A percentile compares a stretch with the other conserved stretches of the same genome.
These are phyloP conservation scores for Neoboletus subvelutipes DNA, from an alignment of 768 basidiomycete genomes.

Conservation along the genomic window DNA sequence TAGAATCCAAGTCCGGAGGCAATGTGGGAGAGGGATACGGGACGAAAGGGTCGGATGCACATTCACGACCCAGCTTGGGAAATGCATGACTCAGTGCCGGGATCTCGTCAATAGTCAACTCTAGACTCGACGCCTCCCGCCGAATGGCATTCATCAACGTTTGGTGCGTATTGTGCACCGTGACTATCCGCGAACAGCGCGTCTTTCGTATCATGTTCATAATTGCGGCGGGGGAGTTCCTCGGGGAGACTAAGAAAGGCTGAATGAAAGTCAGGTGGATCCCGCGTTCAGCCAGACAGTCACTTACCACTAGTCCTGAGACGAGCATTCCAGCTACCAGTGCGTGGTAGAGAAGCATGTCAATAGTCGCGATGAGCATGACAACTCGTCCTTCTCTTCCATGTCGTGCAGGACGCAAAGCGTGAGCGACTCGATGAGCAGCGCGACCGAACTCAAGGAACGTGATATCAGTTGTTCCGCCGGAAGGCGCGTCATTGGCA, in stretches of 20 bases:
- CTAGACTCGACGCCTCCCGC: neutral
- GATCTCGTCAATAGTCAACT: slow-evolving; percentile 9
- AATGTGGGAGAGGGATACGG: slow-evolving; percentile 5
- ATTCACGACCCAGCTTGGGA: slow-evolving; percentile 32
- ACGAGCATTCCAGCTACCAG: slow-evolving; percentile 26
- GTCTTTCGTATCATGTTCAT: slow-evolving; percentile 21
- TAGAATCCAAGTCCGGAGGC: slow-evolving; percentile 11
- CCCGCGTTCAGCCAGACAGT: neutral
- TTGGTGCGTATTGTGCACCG: slow-evolving; percentile 6
- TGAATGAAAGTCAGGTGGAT: slow-evolving; percentile 6
- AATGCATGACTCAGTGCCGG: slow-evolving; percentile 28
- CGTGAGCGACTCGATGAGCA: slow-evolving; percentile 31
- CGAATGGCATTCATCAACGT: slow-evolving; percentile 13
- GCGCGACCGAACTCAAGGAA: slow-evolving; percentile 32
- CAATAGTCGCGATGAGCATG: slow-evolving; percentile 32
- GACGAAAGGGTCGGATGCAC: slow-evolving; percentile 8
- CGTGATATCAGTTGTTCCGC: slow-evolving; percentile 13
- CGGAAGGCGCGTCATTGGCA: slow-evolving; percentile 7
- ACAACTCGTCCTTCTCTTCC: slow-evolving; percentile 29
- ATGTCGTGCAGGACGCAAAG: slow-evolving; percentile 18
- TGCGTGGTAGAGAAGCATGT: slow-evolving; percentile 32
- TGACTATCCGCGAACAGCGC: slow-evolving; percentile 19
- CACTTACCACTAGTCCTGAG: slow-evolving; percentile 31
- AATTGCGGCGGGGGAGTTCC: slow-evolving; percentile 21
- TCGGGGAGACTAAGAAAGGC: slow-evolving; percentile 26